phyloP scores from a whole-genome alignment of 805 yeast genomes.

The Scheffersomyces amazonensis region DNA sequence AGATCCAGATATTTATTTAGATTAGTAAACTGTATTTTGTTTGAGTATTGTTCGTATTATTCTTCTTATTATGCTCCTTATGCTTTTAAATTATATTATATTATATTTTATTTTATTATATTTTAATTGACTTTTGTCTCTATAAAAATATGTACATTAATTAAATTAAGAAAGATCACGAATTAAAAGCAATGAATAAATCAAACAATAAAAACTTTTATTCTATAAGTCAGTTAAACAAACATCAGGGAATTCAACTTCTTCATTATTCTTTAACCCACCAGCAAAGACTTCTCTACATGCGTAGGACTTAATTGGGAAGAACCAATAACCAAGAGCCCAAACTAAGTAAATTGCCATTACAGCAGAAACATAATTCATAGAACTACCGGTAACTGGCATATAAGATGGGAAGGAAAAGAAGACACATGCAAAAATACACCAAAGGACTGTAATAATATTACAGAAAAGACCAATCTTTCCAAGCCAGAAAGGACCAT shows the following conservation, averaged over 20 bases:
- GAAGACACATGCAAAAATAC: conserved; percentile 35
- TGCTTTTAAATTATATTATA: too few relatives aligned
- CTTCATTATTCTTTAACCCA: conserved; percentile 36
- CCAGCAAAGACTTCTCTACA: conserved; percentile 42
- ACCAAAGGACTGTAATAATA: conserved; percentile 30
- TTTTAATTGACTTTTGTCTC: too few relatives aligned
- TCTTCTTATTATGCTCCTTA: too few relatives aligned
- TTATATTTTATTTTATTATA: too few relatives aligned
- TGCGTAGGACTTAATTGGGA: conserved; percentile 36
- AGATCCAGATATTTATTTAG: conserved; percentile 40
- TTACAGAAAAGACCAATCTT: conserved; percentile 32
- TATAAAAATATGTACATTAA: too few relatives aligned
- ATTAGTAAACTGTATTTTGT: too few relatives aligned
- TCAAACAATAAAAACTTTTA: too few relatives aligned
- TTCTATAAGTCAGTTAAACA: conserved; percentile 30
- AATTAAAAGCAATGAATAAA: too few relatives aligned
- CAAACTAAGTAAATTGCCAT: conserved; percentile 34
- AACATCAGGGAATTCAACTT: conserved; percentile 43
- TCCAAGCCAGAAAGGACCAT: conserved; percentile 44
- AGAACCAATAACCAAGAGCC: conserved; percentile 40
- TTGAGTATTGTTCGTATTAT: too few relatives aligned
- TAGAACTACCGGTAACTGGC: conserved; percentile 59
- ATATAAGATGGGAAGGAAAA: conserved; percentile 43
- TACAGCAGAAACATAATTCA: conserved; percentile 68
- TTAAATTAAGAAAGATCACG: too few relatives aligned